A percentile compares a stretch with the other conserved stretches of the same genome.
These are phyloP conservation scores for sorghum (Sorghum bicolor) DNA, from an alignment of 176 grass and related monocot species.

Conservation along the genomic window DNA sequence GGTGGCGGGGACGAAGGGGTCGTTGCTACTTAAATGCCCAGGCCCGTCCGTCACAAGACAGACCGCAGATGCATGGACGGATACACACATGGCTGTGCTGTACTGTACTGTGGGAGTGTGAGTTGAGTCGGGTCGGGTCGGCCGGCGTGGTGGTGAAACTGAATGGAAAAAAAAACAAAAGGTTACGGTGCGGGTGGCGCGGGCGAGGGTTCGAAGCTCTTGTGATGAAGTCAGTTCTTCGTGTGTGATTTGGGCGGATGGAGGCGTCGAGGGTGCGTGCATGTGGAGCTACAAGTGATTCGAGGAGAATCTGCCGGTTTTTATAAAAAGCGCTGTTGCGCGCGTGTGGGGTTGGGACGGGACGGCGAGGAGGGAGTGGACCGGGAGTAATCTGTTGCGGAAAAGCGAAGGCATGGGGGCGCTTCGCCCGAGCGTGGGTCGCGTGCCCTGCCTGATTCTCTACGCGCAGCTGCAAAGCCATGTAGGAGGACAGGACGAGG, in stretches of 20 bases:
- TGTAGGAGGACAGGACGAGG: too few relatives aligned
- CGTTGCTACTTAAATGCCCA: slow-evolving; percentile 63
- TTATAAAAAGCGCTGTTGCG: slow-evolving; percentile 15
- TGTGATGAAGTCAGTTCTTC: background rate
- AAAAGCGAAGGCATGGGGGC: slow-evolving; percentile 35
- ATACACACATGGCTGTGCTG: background rate
- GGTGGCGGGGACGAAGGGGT: background rate
- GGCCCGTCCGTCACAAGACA: background rate
- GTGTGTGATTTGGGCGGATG: background rate
- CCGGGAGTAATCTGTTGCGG: slow-evolving; percentile 30
- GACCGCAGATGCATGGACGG: background rate
- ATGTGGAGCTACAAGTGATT: background rate
- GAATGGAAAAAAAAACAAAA: too few relatives aligned
- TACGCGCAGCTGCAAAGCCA: too few relatives aligned
- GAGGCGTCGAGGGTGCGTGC: too few relatives aligned
- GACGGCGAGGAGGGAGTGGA: background rate
- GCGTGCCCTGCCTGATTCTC: slow-evolving; percentile 10
- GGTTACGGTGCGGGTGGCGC: too few relatives aligned
- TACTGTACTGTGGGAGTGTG: too few relatives aligned
- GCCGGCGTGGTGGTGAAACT: too few relatives aligned
- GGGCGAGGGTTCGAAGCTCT: background rate
- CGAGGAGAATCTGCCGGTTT: slow-evolving; percentile 19
- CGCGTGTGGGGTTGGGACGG: background rate
- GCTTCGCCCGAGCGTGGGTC: background rate
- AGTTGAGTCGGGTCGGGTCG: too few relatives aligned